Evolutionary conservation across 495 filamentous ascomycete species (phyloP), one percentile per base, ranked within the genome.

Genomic region (Annulohypoxylon bovei): DNA sequence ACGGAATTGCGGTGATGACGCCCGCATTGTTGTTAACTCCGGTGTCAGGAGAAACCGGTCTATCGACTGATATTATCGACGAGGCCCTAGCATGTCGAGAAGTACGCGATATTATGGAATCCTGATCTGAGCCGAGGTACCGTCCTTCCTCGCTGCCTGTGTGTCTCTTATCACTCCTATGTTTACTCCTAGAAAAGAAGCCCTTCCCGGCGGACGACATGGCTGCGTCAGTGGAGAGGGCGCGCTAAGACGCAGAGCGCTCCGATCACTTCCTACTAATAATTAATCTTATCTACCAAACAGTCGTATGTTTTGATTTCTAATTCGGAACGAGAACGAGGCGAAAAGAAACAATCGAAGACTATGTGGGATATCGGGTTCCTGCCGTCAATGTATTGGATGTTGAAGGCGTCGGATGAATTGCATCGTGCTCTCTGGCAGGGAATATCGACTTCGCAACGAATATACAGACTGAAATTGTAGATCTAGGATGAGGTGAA

Each of bases 1-100:
- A 98, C 11, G 95, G 93, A 63, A 99, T 95, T 1, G 91, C 90
- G 6, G 94, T 93, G 64, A 97, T 93, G 12, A 94, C 87, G 50
- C 93, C 95, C n/a, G 95, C 88, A 32, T 87, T 92, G 79, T 89
- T 89, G 63, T 91, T 89, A 22, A 96, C 74, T 39, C 66, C 76
- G 60, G 76, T 74, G 42, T 85, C 85, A 71, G 84, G 79, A 33
- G 85, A 81, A 61, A 77, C 75, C 6, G 88, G 87, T 47, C 86
- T 79, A 64, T 95, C 92, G 70, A 92, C 74, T 1, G 92, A 94
- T 60, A 89, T 84, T 65, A 92, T 81, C n/a, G 92, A 95, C 18
- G 90, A 90, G 33, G 90, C 88, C 74, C 93, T 89, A 55, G 90
- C 90, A 81, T 96, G 90, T 81, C 93, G 83, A 57, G 94, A 96